Evolutionary conservation across 148 eudicot genomes (phyloP), one percentile per base, ranked within the genome.

Genomic region (Euryodendron excelsum): DNA sequence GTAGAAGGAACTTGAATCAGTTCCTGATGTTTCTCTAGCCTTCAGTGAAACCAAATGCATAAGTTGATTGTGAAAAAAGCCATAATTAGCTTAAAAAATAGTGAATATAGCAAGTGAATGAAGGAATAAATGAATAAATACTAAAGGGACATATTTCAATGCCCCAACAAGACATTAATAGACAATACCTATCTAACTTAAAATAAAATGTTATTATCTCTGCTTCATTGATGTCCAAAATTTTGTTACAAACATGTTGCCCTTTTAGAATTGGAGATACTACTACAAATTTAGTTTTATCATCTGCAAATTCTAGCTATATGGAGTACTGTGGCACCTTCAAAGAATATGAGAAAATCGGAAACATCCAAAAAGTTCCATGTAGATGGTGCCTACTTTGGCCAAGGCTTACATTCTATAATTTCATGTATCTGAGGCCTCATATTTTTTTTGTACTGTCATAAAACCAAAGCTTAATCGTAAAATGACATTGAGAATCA

Each of bases 21-120:
- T 80, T 79, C 50, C 81, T 62, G 74, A 45, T 61, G 59, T 72
- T 78, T 80, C 80, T 75, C 85, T 68, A 64, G 52, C 85, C 90
- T 92, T 87, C 83, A 82, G 73, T 34, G 64, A 72, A 71, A 73
- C n/a, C 58, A 59, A 52, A 61, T 23, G 45, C 78, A 64, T 25
- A 80, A 60, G 59, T 30, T 48, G 15, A 28, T 31, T 17, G 23
- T 41, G 58, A 66, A 76, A 53, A 37, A 63, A 73, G 1, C 28
- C 0, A 73, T 36, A 47, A n/a, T n/a, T n/a, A n/a, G n/a, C n/a
- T n/a, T n/a, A n/a, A n/a, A n/a, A n/a, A n/a, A n/a, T n/a, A n/a
- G n/a, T n/a, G n/a, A n/a, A n/a, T n/a, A n/a, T n/a, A n/a, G n/a
- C n/a, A n/a, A n/a, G n/a, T n/a, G n/a, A n/a, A n/a, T n/a, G n/a